phyloP scores from a whole-genome alignment of 306 rosid genomes.

The Pyrus bretschneideri region DNA sequence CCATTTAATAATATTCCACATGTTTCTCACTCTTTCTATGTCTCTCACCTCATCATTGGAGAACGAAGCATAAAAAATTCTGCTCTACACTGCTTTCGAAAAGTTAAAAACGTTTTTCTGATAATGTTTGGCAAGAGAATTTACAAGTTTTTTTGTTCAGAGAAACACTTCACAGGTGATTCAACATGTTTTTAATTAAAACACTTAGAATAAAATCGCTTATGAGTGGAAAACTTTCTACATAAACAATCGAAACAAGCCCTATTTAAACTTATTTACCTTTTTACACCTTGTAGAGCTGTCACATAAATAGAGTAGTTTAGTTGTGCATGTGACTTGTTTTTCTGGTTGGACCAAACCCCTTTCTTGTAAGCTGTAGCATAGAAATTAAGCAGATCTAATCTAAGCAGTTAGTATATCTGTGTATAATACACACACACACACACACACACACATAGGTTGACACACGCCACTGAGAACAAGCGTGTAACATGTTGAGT shows the following conservation, averaged over 20 bases:
- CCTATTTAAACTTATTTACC: too few relatives aligned
- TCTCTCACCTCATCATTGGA: not conserved
- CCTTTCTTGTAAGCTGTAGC: not conserved
- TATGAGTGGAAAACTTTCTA: not conserved
- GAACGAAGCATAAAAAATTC: too few relatives aligned
- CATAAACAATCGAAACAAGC: too few relatives aligned
- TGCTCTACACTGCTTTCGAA: too few relatives aligned
- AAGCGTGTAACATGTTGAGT: not conserved
- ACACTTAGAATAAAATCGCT: too few relatives aligned
- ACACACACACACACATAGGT: too few relatives aligned
- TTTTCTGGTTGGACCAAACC: not conserved
- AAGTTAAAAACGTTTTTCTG: too few relatives aligned
- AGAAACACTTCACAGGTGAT: not conserved
- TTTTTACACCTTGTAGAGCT: not conserved
- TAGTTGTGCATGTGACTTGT: constrained; percentile 2
- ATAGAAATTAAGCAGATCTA: not conserved
- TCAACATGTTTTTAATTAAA: too few relatives aligned
- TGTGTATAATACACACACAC: too few relatives aligned
- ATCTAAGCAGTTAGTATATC: not conserved
- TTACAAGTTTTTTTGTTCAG: too few relatives aligned
- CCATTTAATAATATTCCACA: not conserved
- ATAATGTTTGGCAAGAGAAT: too few relatives aligned
- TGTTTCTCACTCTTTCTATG: not conserved
- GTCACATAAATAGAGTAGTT: not conserved
- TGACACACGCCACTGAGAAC: not conserved